Conservation (phyloP, 306 rosid genomes). For the Rosa rugosa region DNA sequence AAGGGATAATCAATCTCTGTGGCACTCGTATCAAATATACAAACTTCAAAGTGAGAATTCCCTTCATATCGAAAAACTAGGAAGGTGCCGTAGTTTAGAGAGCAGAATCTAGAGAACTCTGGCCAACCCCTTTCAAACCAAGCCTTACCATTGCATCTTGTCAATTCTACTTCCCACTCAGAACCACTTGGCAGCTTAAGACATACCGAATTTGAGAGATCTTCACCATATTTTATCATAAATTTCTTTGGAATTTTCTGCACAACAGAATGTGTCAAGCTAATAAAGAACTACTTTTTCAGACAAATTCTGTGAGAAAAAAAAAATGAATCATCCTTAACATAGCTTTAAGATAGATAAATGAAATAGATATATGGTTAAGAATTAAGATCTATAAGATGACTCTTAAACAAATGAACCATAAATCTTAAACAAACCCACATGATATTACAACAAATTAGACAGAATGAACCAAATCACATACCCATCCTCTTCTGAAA, state of each 20-base stretch:
- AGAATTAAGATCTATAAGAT: background rate
- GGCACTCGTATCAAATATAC: slow-evolving; percentile 14
- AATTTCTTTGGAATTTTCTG: slow-evolving; percentile 21
- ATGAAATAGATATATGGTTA: background rate
- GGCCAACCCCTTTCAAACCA: slow-evolving; percentile 24
- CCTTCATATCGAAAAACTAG: slow-evolving; percentile 15
- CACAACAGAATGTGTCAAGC: background rate
- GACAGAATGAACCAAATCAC: background rate
- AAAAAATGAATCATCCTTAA: background rate
- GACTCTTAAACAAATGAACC: background rate
- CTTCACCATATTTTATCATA: background rate
- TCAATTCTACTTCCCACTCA: slow-evolving; percentile 18
- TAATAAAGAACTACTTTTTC: background rate
- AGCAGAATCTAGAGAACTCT: slow-evolving; percentile 10
- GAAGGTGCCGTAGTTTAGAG: background rate
- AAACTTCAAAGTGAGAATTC: background rate
- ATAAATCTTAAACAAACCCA: background rate
- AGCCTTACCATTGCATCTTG: background rate
- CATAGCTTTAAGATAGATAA: background rate
- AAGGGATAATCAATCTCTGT: slow-evolving; percentile 12
- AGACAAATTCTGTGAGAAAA: background rate
- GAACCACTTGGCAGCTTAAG: slow-evolving; percentile 15
- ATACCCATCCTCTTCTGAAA: background rate
- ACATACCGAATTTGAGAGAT: background rate
- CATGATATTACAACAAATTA: background rate